Conservation (phyloP, 306 rosid species). For the Lathyrus tuberosus region DNA sequence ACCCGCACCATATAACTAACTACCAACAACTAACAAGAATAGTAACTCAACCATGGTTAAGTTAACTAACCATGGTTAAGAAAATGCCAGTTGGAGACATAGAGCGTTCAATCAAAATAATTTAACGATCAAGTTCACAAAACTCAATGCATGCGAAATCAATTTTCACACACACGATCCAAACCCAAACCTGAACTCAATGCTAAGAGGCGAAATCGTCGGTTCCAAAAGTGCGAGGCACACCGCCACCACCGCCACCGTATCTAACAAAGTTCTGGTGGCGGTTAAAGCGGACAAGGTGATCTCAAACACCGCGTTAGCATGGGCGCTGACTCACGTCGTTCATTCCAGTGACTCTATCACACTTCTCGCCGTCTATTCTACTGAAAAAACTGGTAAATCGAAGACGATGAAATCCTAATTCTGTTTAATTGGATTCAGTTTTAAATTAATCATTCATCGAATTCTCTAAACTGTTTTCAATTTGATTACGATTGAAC, state of each 20-base stretch:
- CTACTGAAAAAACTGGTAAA: conserved; percentile 60
- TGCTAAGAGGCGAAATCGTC: conserved; percentile 47
- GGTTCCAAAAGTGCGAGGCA: conserved; percentile 59
- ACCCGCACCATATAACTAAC: background rate
- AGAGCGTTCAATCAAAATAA: conserved; percentile 28
- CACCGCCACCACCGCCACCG: conserved; percentile 31
- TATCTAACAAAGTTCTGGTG: conserved; percentile 65
- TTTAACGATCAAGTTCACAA: conserved; percentile 22
- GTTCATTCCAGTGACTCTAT: conserved; percentile 75
- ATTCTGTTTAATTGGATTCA: conserved; percentile 7
- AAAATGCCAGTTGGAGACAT: conserved; percentile 38
- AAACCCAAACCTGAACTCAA: background rate
- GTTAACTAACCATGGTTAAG: conserved; percentile 31
- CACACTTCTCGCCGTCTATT: conserved; percentile 78
- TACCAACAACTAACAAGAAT: background rate
- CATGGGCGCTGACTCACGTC: conserved; percentile 93
- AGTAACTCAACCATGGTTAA: conserved; percentile 30
- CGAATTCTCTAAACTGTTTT: background rate
- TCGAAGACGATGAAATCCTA: background rate
- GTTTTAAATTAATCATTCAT: background rate
- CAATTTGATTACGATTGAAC: conserved; percentile 2
- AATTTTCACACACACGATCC: background rate
- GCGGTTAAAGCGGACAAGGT: conserved; percentile 84
- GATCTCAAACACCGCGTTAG: conserved; percentile 72
- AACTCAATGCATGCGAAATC: background rate